These are phyloP conservation scores for Leucogyrophana mollusca DNA, from an alignment of 768 basidiomycete genomes.

Conservation along the genomic window DNA sequence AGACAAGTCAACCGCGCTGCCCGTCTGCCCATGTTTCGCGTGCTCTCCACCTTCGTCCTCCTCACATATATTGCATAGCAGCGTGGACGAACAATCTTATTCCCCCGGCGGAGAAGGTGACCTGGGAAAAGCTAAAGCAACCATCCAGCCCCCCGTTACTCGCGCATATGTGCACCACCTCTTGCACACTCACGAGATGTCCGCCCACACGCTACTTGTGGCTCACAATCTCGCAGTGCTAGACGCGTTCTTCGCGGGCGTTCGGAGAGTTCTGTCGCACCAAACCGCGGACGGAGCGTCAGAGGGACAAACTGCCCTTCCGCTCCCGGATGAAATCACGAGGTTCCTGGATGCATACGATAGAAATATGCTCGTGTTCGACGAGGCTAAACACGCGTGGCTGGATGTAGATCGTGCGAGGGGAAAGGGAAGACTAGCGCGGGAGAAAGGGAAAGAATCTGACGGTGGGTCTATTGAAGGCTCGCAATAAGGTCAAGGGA, in stretches of 20 bases:
- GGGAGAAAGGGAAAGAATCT: slow-evolving; percentile 51
- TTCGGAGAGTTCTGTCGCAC: slow-evolving; percentile 39
- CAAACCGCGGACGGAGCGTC: neutral
- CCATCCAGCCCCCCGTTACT: slow-evolving; percentile 32
- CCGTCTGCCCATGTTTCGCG: slow-evolving; percentile 50
- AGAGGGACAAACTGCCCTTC: neutral
- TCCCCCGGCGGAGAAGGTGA: neutral
- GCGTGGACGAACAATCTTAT: slow-evolving; percentile 33
- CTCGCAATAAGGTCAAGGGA: neutral
- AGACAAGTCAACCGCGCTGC: neutral
- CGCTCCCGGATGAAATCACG: slow-evolving; percentile 47
- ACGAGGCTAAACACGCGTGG: slow-evolving; percentile 58
- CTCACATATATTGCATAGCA: slow-evolving; percentile 43
- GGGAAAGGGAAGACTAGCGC: slow-evolving; percentile 71
- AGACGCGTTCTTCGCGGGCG: slow-evolving; percentile 58
- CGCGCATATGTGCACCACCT: slow-evolving; percentile 83
- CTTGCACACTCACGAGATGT: slow-evolving; percentile 88
- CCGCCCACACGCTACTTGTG: slow-evolving; percentile 70
- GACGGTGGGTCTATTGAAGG: too few relatives aligned
- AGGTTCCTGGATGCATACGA: slow-evolving; percentile 55
- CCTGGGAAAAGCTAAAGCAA: neutral
- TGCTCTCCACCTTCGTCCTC: slow-evolving; percentile 48
- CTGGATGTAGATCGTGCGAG: slow-evolving; percentile 63
- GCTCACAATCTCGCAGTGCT: slow-evolving; percentile 76
- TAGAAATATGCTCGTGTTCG: slow-evolving; percentile 42